phyloP scores from a whole-genome alignment of 352 stramenopile genomes.

The Phytophthora tentaculata region DNA sequence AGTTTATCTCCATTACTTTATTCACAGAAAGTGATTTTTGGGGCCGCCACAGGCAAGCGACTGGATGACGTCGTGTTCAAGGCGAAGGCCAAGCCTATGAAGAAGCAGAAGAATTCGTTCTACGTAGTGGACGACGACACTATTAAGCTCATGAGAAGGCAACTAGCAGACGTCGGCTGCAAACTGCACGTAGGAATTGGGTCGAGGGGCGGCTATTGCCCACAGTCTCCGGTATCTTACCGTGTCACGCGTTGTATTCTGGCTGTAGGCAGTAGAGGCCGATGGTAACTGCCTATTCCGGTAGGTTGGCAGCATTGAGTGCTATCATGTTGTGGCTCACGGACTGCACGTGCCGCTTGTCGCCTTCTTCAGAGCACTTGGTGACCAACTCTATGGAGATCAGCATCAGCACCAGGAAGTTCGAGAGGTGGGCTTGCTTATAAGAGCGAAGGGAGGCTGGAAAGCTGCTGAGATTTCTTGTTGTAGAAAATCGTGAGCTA shows the following conservation, averaged over 20 bases:
- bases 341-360: conserved; percentile 11
- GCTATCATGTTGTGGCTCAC: too few species aligned
- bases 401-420: conserved; percentile 70
- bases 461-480: not conserved
- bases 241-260: conserved; percentile 3
- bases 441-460: not conserved
- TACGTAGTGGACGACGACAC: conserved; percentile 54
- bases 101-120: conserved; percentile 40
- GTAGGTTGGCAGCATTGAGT: too few species aligned
- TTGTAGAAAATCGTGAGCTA: conserved; percentile 73
- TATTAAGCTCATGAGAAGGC: conserved; percentile 60
- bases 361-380: conserved; percentile 50
- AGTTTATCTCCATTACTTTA: not conserved
- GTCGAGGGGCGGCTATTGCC: not conserved
- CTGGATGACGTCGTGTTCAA: conserved; percentile 17
- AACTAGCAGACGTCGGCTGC: conserved; percentile 62
- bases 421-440: conserved; percentile 51
- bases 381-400: conserved; percentile 79
- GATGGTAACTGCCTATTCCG: conserved; percentile 89
- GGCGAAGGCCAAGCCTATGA: conserved; percentile 32
- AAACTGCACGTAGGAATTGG: conserved; percentile 53
- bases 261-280: conserved; percentile 68
- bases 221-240: conserved; percentile 4
- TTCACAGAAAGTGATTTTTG: conserved; percentile 38
- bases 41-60: conserved; percentile 28